Base-by-base conservation (phyloP, 2,329 filamentous ascomycete genomes). In the Aulographum hederae region DNA sequence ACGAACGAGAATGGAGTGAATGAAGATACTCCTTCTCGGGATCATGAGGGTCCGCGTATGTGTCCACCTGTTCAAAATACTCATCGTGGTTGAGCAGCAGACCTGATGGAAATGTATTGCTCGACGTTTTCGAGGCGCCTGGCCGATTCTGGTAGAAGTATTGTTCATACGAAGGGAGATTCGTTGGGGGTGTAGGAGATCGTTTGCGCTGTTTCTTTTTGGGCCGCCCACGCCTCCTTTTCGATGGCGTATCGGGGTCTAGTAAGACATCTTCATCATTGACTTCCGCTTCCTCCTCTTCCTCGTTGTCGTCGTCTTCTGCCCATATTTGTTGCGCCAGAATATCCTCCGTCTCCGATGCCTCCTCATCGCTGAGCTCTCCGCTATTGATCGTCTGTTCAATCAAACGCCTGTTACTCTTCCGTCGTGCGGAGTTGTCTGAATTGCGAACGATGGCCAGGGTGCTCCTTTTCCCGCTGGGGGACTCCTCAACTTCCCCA, bases 61-160 rank as follows among this genome's bases (percentile, higher is more conserved):
- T 59, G 18, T 69, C 65, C 18, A 80, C 60, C 27, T 14, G 27
- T 28, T 69, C 63, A 43, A 92, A 92, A 53, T 89, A 98, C 48
- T 94, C 82, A 35, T 95, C 85, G 46, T 94, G 85, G 2, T 79
- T 84, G 34, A 95, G 70, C 8, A 93, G 61, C 3, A 70, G 62
- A 20, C 91, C 60, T 4, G 76, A 73, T 1, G 76, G 66, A 4
- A 95, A 62, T 0, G 73, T 92, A 41, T 89, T 89, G 47, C 80
- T 78, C 2, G 85, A 94, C 0, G 86, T 93, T 53, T 85, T 85
- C 28, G 71, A 63, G 3, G 73, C 67, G 2, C 81, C 84, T 0
- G 80, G 73, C 30, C 81, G 75, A 48, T 92, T 94, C 46, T 95
- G 81, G 46, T 77, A 80, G 52, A 98, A 95, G 58, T 91, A 98